Evolutionary conservation across 139 green algal genomes (phyloP), one percentile per base, ranked within the genome.

Genomic region (Chlorella sorokiniana): DNA sequence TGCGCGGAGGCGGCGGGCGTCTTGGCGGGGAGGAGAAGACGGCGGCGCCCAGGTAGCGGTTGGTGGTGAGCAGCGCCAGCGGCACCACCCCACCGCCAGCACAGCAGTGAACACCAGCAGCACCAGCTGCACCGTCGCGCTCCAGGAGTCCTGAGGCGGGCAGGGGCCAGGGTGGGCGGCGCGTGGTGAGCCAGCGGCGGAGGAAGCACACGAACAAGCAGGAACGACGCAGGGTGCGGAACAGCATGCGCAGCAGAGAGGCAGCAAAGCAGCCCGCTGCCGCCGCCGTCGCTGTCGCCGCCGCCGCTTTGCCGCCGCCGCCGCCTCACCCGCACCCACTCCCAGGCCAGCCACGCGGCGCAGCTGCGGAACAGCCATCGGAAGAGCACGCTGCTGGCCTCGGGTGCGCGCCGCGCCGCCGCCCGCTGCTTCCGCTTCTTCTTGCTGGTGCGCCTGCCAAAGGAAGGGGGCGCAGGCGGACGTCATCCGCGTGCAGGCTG

Each of bases 291-390:
- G 20, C 59, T 67, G 48, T 16, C 14, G 14, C 25, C 59, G 22
- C 22, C 59, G 25, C 22, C 62, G 7, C 31, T 25, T 2, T 11
- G 38, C 2, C 38, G 1, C 7, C 38, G 7, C 9, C 1, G 18
- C 33, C 22, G 2, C 35, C 68, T 83, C 69, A 88, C 85, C 75
- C 67, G 44, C 42, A 85, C 51, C 86, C 86, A 90, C 45, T 85
- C 54, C 44, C 59, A 85, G 7, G 74, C 22, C 67, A 82, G 56
- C 73, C 81, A 90, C 10, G 54, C 69, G 5, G 86, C n/a, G 63
- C 79, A 83, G 44, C 56, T 76, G 33, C 79, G 79, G 51, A 90
- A 83, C 4, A 87, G 78, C 83, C 86, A 90, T 33, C 81, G 76
- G 69, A 89, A 89, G 40, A 90, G 67, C 25, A 83, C 51, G 52